Percentiles rank a stretch among this genome's conserved stretches.
Conservation (phyloP, 2,329 filamentous ascomycete genomes). For the Ustulina deusta region DNA sequence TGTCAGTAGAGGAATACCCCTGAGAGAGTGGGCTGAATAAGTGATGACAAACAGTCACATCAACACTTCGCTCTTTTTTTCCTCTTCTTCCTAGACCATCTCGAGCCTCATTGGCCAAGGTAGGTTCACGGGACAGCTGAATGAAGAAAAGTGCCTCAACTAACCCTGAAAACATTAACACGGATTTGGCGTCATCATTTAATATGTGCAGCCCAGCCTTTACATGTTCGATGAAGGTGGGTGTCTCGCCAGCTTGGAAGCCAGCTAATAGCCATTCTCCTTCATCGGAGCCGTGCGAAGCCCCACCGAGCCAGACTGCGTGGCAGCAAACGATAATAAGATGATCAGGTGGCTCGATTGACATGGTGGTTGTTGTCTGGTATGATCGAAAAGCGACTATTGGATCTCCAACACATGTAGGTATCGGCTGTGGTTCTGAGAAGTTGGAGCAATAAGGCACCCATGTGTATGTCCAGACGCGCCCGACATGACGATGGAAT, state of each 20-base stretch:
- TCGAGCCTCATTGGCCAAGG: conserved; percentile 5
- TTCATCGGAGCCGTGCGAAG: conserved; percentile 64
- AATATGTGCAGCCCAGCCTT: conserved; percentile 71
- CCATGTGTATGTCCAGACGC: neutral
- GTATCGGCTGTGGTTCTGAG: neutral
- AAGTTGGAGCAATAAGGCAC: neutral
- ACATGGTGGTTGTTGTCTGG: conserved; percentile 19
- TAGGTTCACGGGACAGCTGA: neutral
- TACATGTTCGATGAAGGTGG: conserved; percentile 83
- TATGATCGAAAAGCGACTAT: neutral
- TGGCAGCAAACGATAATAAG: conserved; percentile 88
- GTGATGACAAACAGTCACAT: conserved; percentile 15
- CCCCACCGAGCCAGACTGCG: conserved; percentile 77
- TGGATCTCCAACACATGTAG: neutral
- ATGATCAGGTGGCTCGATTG: conserved; percentile 53
- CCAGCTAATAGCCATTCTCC: conserved; percentile 78
- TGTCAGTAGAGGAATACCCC: conserved; percentile 16
- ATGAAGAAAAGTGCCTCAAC: conserved; percentile 36
- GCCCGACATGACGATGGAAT: neutral
- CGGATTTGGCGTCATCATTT: conserved; percentile 57
- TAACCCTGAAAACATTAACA: conserved; percentile 81
- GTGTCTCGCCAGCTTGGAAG: conserved; percentile 82
- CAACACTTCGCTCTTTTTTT: neutral
- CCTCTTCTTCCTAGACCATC: neutral
- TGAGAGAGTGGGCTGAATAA: neutral